A percentile compares a stretch with the other conserved stretches of the same genome.
Evolutionary conservation across 805 yeast genomes (phyloP).

Genomic region (Schwanniomyces pseudopolymorphus): DNA sequence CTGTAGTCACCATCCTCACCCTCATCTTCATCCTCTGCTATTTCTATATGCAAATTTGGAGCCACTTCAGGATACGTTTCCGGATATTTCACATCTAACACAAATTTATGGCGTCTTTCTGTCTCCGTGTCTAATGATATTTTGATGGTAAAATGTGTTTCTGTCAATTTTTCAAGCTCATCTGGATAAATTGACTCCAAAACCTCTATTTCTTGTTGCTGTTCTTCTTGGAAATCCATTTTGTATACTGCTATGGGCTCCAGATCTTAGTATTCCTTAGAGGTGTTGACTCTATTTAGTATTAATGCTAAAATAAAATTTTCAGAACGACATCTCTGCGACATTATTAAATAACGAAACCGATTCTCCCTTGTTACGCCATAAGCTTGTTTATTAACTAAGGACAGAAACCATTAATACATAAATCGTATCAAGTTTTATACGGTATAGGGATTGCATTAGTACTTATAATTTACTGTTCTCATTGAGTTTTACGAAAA

Average conservation of each 20-base stretch:
- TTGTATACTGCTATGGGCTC: not conserved
- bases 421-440: not conserved
- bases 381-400: not conserved
- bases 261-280: not conserved
- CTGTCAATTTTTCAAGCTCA: constrained; percentile 56
- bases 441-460: not conserved
- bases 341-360: not conserved
- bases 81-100: constrained; percentile 69
- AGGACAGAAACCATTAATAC: not conserved
- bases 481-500: not conserved
- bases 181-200: constrained; percentile 92
- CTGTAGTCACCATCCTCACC: constrained; percentile 30
- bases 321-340: not conserved
- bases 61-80: constrained; percentile 77
- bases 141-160: constrained; percentile 53
- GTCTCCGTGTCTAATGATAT: constrained; percentile 69
- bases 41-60: constrained; percentile 53
- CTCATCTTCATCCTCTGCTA: constrained; percentile 11
- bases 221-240: constrained; percentile 84
- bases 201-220: constrained; percentile 85
- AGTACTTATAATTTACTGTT: not conserved
- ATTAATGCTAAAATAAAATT: not conserved
- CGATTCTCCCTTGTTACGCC: not conserved
- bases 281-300: not conserved
- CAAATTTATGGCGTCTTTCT: constrained; percentile 54